Evolutionary conservation across 2,329 filamentous ascomycete genomes (phyloP).

Genomic region (Colletotrichum sublineola): DNA sequence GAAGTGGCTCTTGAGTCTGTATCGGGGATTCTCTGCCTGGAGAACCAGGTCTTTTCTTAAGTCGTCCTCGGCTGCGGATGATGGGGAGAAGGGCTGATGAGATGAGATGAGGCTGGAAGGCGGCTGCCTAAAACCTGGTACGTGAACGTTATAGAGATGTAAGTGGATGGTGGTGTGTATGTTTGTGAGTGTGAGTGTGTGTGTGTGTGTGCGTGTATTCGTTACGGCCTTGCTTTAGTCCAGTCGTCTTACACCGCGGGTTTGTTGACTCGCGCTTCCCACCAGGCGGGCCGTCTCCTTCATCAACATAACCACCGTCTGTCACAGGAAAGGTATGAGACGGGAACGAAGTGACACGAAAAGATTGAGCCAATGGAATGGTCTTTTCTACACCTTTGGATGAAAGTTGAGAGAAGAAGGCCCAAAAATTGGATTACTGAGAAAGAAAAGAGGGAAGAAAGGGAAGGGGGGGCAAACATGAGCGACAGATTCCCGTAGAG

Average conservation of each 20-base stretch:
- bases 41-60: not conserved
- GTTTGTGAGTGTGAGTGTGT: not conserved
- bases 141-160: not conserved
- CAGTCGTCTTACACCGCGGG: conserved; percentile 19
- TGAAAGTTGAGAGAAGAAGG: conserved; percentile 1
- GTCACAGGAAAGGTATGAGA: not conserved
- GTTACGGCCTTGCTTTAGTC: conserved; percentile 3
- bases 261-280: not conserved
- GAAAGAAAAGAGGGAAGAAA: not conserved
- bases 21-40: conserved; percentile 12
- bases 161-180: not conserved
- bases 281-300: not conserved
- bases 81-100: not conserved
- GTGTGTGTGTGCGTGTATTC: not conserved
- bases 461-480: not conserved
- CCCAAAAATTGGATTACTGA: not conserved
- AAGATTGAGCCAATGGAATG: conserved; percentile 3
- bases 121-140: conserved; percentile 16
- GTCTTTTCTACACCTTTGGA: conserved; percentile 1
- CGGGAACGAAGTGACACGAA: not conserved
- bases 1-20: not conserved
- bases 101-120: conserved; percentile 2
- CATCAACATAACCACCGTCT: not conserved
- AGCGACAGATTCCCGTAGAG: not conserved
- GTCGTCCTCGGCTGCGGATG: not conserved